Conservation (phyloP, 1,139 yeast species). For the Blastobotrys serpentis region DNA sequence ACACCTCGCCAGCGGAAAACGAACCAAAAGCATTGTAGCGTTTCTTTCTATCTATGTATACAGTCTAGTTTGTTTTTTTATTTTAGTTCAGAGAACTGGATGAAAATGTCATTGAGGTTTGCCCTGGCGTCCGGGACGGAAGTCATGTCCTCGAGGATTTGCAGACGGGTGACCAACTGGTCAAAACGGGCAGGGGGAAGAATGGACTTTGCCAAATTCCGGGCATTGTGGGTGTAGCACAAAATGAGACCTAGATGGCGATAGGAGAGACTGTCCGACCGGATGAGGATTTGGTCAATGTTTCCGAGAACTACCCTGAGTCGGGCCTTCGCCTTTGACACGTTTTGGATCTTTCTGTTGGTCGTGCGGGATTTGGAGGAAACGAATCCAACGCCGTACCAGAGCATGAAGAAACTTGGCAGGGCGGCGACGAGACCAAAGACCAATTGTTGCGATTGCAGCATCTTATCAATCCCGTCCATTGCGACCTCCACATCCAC, state of each 20-base stretch:
- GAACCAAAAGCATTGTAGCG: too few relatives aligned
- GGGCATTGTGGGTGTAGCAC: constrained; percentile 27
- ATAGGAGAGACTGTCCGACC: constrained; percentile 9
- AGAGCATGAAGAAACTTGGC: constrained; percentile 47
- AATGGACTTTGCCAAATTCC: constrained; percentile 21
- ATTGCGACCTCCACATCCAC: constrained; percentile 93
- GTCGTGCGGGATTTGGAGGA: constrained; percentile 18
- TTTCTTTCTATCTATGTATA: too few relatives aligned
- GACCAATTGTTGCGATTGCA: constrained; percentile 88
- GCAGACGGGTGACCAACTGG: constrained; percentile 20
- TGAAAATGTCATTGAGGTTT: constrained; percentile 3
- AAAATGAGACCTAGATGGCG: constrained; percentile 25
- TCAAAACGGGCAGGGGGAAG: constrained; percentile 22
- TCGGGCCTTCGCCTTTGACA: constrained; percentile 18
- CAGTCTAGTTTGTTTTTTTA: too few relatives aligned
- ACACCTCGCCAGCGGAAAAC: too few relatives aligned
- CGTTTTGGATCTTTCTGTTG: constrained; percentile 22
- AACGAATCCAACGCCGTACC: constrained; percentile 23
- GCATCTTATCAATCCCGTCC: constrained; percentile 82
- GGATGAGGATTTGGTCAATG: constrained; percentile 19
- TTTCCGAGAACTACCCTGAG: constrained; percentile 22
- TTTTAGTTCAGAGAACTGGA: constrained; percentile 6
- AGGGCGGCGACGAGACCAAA: constrained; percentile 88
- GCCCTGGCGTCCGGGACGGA: constrained; percentile 3
- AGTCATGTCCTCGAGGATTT: constrained; percentile 10